Evolutionary conservation across 768 basidiomycete species (phyloP), one percentile per base, ranked within the genome.

Genomic region (Podaxis sp.): DNA sequence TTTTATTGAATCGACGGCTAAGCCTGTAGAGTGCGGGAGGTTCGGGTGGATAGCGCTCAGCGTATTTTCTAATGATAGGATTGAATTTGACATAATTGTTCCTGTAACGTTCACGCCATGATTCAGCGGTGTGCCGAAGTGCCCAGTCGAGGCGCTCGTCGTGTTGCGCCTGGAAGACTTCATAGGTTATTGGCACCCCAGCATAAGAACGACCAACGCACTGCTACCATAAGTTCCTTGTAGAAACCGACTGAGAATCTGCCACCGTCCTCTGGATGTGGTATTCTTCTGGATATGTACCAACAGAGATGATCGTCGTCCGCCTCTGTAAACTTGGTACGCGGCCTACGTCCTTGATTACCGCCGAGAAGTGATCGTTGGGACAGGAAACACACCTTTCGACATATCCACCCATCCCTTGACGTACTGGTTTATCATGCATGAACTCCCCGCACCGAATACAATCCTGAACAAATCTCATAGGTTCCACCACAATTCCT

Each of bases 101-200:
- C 57, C 77, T 81, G 62, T 82, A 82, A 13, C 76, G 73, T 50
- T 79, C 72, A 27, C 76, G 73, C 81, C 82, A 83, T 23, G 82
- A 79, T 57, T 77, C 67, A 64, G 72, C 71, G 4, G 79, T 66
- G 67, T 85, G 83, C 6, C 76, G 70, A 0, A 25, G 59, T 4
- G 66, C 76, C 82, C 82, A 85, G 0, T 38, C 52, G 56, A 69
- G 75, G 21, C 67, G 64, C 1, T 67, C 53, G 16, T 67, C 61
- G 18, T 59, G 55, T 1, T 63, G 50, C 6, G 61, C 64, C 70
- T 72, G 61, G 56, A 27, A 40, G 36, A 23, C 25, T 16, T 32
- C 25, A 27, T 18, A 14, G 16, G 50, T 51, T n/a, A 55, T 48
- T 11, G 10, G n/a, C 21, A 37, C 14, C 35, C 18, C 23, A 35